Evolutionary conservation across 352 stramenopile genomes (phyloP), one percentile per base, ranked within the genome.

Genomic region (Globisporangium carolinianum): DNA sequence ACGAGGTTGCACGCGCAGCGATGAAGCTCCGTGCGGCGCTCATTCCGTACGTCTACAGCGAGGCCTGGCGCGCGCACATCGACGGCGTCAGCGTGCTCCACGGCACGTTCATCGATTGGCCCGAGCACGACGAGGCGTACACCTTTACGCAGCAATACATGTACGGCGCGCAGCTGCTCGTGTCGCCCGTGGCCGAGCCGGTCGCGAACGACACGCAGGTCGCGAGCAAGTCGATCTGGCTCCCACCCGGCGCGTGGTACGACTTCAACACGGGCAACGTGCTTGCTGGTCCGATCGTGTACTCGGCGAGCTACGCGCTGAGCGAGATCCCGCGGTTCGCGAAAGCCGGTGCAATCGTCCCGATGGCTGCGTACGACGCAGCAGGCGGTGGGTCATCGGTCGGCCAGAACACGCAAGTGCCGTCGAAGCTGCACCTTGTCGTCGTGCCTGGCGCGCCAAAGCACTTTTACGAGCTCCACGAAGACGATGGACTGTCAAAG

Each of bases 1-100:
- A 72, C 48, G 61, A 74, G 42, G 55, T 73, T 37, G 57, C 68
- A 24, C 66, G 71, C 9, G 42, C 47, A 0, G 65, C 63, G 12
- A 65, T 83, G 59, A 17, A 66, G 42, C 45, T 74, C 4, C 72
- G 73, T 6, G 57, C 62, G 2, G 48, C 52, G 14, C 50, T 86
- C 24, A 51, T 81, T 14, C 74, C 75, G n/a, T 83, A 83, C 47
- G 63, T 76, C 7, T 86, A 85, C 58, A 75, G 60, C 12, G 59
- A 68, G 41, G 68, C 67, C 2, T 59, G 61, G 18, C 52, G 51
- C 6, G 57, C 62, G 11, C 58, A 79, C 53, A 47, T 71, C 7
- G 65, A 61, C 4, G 68, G 68, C 4, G 15, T 86, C 5, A 60
- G 55, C 35, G 47, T 76, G 6, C 35, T 86, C 4, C 68, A 73